Evolutionary conservation across 257 asterid genomes (phyloP).

Genomic region (Solanum boliviense): DNA sequence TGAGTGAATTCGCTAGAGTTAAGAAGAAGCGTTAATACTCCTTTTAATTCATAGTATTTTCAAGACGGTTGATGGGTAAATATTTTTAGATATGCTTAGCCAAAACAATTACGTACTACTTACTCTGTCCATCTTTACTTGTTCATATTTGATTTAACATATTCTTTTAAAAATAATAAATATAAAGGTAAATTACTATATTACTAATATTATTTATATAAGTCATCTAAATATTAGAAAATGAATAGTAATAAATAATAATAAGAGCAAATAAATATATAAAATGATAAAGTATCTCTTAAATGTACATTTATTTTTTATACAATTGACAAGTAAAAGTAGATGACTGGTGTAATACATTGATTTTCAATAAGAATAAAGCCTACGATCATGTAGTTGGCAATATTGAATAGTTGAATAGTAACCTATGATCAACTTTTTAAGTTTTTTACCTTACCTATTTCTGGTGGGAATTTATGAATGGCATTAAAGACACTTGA

Average conservation of each 20-base stretch:
- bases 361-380: not conserved
- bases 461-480: not conserved
- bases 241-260: not conserved
- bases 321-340: not conserved
- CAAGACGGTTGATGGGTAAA: not conserved
- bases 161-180: not conserved
- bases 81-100: too few relatives aligned
- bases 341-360: not conserved
- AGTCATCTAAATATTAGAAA: not conserved
- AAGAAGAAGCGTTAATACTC: not conserved
- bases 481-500: not conserved
- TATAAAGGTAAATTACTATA: not conserved
- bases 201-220: not conserved
- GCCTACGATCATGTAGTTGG: not conserved
- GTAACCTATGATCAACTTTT: not conserved
- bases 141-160: not conserved
- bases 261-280: too few relatives aligned
- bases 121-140: not conserved
- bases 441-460: not conserved
- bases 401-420: not conserved
- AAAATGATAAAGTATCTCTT: not conserved
- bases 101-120: not conserved
- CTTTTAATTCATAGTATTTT: not conserved
- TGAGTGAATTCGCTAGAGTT: not conserved
- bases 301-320: not conserved